These are phyloP conservation scores for Chlorophyllum brunneum DNA, from an alignment of 768 basidiomycete genomes.

Conservation along the genomic window DNA sequence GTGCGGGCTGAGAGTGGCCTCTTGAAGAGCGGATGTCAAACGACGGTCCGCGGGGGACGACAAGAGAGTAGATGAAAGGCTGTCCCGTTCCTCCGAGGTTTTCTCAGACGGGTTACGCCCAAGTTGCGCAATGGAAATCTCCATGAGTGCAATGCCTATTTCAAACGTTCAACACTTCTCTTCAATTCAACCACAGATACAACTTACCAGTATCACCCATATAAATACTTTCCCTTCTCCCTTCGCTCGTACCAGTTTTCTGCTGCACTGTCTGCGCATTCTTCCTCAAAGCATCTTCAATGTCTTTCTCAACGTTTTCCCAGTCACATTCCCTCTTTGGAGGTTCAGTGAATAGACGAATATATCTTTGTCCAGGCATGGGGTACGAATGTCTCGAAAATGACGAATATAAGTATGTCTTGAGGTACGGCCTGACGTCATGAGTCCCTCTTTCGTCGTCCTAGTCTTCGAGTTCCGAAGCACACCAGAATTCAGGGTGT, in stretches of 20 bases:
- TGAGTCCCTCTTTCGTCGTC: too few relatives aligned
- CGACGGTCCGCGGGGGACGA: conserved; percentile 18
- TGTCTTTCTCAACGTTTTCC: conserved; percentile 19
- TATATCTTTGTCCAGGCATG: conserved; percentile 12
- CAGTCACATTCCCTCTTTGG: conserved; percentile 19
- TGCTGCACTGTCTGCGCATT: conserved; percentile 23
- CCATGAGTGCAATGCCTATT: conserved; percentile 25
- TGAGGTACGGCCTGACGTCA: neutral
- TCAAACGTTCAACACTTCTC: neutral
- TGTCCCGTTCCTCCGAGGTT: neutral
- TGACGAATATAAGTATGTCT: neutral
- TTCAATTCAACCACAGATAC: neutral
- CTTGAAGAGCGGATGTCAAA: conserved; percentile 18
- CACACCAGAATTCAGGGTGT: too few relatives aligned
- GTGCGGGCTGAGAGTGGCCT: conserved; percentile 11
- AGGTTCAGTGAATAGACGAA: conserved; percentile 17
- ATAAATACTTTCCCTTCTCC: conserved; percentile 22
- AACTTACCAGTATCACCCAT: conserved; percentile 23
- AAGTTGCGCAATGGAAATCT: conserved; percentile 20
- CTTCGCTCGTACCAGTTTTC: conserved; percentile 11
- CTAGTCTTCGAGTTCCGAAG: too few relatives aligned
- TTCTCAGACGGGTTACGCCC: neutral
- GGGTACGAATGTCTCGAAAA: neutral
- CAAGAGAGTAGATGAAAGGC: conserved; percentile 16
- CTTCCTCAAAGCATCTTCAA: conserved; percentile 20